Evolutionary conservation across 768 basidiomycete species (phyloP), one percentile per base, ranked within the genome.

Genomic region (Ramaria sp.): DNA sequence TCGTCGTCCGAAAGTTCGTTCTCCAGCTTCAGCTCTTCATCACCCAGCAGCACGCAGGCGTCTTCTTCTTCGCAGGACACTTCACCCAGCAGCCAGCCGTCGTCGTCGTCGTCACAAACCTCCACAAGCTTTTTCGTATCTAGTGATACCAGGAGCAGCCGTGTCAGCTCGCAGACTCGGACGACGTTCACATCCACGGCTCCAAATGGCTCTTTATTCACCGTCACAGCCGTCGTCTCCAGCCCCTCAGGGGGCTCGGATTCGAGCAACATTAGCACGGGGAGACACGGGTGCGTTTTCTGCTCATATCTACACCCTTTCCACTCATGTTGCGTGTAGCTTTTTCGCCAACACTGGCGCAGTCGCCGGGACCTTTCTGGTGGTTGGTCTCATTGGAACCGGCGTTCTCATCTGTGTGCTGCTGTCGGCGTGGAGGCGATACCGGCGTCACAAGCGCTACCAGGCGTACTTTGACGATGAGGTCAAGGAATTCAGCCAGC

Each of bases 291-390:
- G 53, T 55, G 9, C 18, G 53, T 45, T n/a, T 45, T 38, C 22
- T 8, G n/a, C 13, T 52, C 16, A 32, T 37, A 22, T 50, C 24
- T 16, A 37, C 12, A 8, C 15, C 10, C 25, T 28, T 45, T 10
- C 15, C 27, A 12, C 39, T 53, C 39, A 41, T 53, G 13, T 42
- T 13, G 16, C 22, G 12, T 28, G 22, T 51, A 77, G 77, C 56
- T 78, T 78, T 68, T 71, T 75, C 59, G 58, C 67, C 44, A 71
- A 74, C 58, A 73, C 69, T 49, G 72, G 68, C 34, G 77, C 73
- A 0, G 72, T 76, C 18, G 77, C 71, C 0, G 73, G 70, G 38
- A 71, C 70, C 0, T 78, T 77, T 56, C 66, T 70, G 38, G 65
- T 69, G 54, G 66, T 71, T 50, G 73, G 70, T 47, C 58, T 78